Conservation (phyloP, 768 basidiomycete genomes). For the Leccinum subgranulosum region DNA sequence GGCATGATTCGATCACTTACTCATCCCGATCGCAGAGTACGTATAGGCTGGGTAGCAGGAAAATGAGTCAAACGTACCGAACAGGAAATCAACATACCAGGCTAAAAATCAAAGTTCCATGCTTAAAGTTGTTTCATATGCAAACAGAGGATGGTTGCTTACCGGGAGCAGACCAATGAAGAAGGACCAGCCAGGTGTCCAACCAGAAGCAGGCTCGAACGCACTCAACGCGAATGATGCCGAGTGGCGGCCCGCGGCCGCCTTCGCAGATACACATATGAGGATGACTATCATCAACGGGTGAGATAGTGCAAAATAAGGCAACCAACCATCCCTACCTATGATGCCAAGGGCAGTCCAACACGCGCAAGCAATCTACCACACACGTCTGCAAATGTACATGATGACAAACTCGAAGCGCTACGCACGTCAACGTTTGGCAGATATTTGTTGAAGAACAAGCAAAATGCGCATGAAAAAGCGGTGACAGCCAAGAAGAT, state of each 20-base stretch:
- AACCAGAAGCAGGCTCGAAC: constrained; percentile 65
- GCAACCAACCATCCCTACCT: constrained; percentile 26
- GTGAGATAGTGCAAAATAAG: constrained; percentile 8
- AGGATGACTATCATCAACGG: constrained; percentile 45
- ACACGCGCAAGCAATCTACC: constrained; percentile 52
- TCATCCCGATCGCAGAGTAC: constrained; percentile 61
- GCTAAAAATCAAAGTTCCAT: constrained; percentile 14
- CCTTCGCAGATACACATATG: constrained; percentile 54
- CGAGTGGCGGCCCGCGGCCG: constrained; percentile 51
- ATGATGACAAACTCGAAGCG: not conserved
- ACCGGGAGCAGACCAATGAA: constrained; percentile 63
- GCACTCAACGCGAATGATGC: constrained; percentile 54
- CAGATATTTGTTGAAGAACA: constrained; percentile 53
- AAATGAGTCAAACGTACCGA: not conserved
- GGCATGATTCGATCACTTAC: constrained; percentile 28
- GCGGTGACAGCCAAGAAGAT: constrained; percentile 55
- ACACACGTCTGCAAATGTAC: constrained; percentile 4
- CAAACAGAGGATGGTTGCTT: constrained; percentile 13
- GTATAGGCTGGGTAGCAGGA: constrained; percentile 44
- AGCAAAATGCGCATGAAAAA: constrained; percentile 46
- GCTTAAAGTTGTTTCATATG: not conserved
- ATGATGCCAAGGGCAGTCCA: constrained; percentile 63
- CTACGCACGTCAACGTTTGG: constrained; percentile 46
- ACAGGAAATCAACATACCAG: constrained; percentile 18
- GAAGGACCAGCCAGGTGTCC: constrained; percentile 67